Percentiles rank a stretch among this genome's conserved stretches.
phyloP scores from a whole-genome alignment of 768 basidiomycete species.

The Chalciporus piperatus region DNA sequence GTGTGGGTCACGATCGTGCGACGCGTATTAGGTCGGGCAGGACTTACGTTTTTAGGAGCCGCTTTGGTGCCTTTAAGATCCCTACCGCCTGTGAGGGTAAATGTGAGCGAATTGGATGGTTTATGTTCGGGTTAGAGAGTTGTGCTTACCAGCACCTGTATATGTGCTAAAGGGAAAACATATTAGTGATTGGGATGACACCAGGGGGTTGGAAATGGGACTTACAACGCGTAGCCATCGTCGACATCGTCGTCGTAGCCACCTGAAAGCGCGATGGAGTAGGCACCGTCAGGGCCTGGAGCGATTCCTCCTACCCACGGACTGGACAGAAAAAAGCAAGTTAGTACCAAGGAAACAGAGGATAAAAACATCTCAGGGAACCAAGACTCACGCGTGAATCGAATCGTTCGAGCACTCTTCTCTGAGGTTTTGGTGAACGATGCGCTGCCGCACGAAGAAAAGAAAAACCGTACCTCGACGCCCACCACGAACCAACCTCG shows the following conservation, averaged over 20 bases:
- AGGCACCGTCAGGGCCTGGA: conserved; percentile 62
- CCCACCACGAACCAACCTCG: conserved; percentile 82
- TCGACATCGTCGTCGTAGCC: conserved; percentile 89
- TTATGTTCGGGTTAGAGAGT: neutral
- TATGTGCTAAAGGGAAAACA: conserved; percentile 53
- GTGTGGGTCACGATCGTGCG: neutral
- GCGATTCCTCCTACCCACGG: conserved; percentile 83
- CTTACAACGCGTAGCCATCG: conserved; percentile 78
- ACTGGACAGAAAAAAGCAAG: conserved; percentile 33
- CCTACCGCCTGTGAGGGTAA: conserved; percentile 58
- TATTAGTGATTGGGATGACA: neutral
- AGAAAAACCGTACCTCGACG: conserved; percentile 45
- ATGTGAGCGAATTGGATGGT: neutral
- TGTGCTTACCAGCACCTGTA: conserved; percentile 64
- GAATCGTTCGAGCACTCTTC: conserved; percentile 71
- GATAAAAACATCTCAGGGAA: neutral
- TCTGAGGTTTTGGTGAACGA: conserved; percentile 26
- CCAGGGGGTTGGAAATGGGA: conserved; percentile 12
- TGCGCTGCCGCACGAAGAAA: neutral
- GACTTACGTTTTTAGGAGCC: conserved; percentile 77
- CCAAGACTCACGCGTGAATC: conserved; percentile 71
- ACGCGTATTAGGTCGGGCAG: neutral
- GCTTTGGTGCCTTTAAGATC: conserved; percentile 82
- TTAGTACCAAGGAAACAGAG: neutral
- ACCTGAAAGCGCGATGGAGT: conserved; percentile 84